These are phyloP conservation scores for Tubosaeta sp. DNA, from an alignment of 768 basidiomycete species.

Conservation along the genomic window DNA sequence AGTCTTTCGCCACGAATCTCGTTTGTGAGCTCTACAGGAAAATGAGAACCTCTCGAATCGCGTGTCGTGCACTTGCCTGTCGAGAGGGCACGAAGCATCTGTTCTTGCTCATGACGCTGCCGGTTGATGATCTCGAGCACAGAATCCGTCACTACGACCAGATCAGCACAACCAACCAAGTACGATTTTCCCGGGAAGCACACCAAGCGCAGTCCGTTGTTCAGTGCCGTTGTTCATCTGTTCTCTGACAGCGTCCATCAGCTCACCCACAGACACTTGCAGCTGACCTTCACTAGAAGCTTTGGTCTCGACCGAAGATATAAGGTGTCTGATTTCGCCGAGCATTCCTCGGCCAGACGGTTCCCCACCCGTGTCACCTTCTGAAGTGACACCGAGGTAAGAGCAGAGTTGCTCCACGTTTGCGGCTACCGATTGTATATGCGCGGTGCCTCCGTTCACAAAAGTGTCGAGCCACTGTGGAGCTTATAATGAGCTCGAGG, in stretches of 20 bases:
- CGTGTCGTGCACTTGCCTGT: constrained; percentile 42
- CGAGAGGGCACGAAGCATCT: constrained; percentile 60
- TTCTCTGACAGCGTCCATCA: constrained; percentile 39
- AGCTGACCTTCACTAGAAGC: constrained; percentile 30
- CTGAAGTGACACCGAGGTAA: constrained; percentile 42
- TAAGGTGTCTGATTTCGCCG: constrained; percentile 32
- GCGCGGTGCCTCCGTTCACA: constrained; percentile 70
- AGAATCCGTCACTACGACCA: constrained; percentile 47
- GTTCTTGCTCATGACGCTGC: constrained; percentile 71
- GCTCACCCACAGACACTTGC: constrained; percentile 32
- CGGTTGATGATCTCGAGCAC: constrained; percentile 60
- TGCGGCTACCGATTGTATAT: constrained; percentile 59
- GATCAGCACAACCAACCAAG: constrained; percentile 10
- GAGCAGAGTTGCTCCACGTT: constrained; percentile 58
- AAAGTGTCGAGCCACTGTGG: constrained; percentile 84
- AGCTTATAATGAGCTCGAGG: background rate
- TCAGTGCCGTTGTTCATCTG: constrained; percentile 38
- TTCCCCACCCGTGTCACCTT: constrained; percentile 13
- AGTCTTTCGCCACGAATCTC: constrained; percentile 85
- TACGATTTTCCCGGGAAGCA: constrained; percentile 11
- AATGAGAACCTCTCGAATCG: background rate
- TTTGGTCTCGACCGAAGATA: constrained; percentile 32
- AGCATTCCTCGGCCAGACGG: constrained; percentile 28
- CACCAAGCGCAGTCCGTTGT: constrained; percentile 38
- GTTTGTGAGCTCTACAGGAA: constrained; percentile 59